Conservation (phyloP, 192 early-diverging fungal genomes). For the Podila minutissima region DNA sequence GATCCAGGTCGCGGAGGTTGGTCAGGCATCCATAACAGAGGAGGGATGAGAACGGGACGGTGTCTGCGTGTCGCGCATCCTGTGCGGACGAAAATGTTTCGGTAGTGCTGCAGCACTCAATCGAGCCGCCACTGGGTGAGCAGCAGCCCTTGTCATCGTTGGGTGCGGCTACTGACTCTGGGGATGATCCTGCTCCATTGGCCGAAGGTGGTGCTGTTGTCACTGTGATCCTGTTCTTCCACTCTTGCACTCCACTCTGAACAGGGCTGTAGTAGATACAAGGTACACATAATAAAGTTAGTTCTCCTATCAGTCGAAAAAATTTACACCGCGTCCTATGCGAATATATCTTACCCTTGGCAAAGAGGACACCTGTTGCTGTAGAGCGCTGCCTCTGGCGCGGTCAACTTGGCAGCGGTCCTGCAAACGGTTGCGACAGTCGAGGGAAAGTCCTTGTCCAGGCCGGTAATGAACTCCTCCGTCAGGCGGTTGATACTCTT, state of each 20-base stretch:
- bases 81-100: background rate
- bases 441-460: constrained; percentile 86
- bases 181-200: background rate
- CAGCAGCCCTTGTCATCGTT: constrained; percentile 17
- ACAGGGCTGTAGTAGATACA: constrained; percentile 51
- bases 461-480: constrained; percentile 81
- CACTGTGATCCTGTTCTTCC: constrained; percentile 62
- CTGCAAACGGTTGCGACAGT: constrained; percentile 86
- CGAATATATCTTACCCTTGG: constrained; percentile 63
- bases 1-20: constrained; percentile 58
- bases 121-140: constrained; percentile 3
- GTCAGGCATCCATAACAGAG: constrained; percentile 66
- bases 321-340: background rate
- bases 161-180: background rate
- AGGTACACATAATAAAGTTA: background rate
- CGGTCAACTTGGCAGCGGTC: constrained; percentile 81
- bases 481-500: constrained; percentile 68
- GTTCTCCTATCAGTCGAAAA: background rate
- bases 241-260: constrained; percentile 54
- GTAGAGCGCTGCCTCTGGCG: constrained; percentile 58
- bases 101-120: constrained; percentile 12
- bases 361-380: constrained; percentile 69
- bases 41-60: constrained; percentile 41
- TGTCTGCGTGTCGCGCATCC: background rate
- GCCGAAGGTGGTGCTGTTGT: constrained; percentile 20